A percentile compares a stretch with the other conserved stretches of the same genome.
Conservation (phyloP, 2,329 filamentous ascomycete species). For the Verticillium nubilum region DNA sequence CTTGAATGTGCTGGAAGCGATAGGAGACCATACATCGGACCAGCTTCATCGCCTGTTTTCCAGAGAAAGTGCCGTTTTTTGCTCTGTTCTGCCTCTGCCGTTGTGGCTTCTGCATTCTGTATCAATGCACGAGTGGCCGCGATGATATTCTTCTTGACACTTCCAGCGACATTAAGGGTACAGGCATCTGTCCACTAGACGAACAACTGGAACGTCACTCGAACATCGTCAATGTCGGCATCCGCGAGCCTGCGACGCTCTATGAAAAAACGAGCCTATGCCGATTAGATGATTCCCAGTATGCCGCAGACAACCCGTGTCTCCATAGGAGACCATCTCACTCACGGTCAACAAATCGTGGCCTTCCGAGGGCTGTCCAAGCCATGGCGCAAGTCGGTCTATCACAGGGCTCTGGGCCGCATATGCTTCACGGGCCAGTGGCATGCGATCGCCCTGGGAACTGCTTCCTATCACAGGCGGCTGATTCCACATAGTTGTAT, state of each 20-base stretch:
- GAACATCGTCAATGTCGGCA: neutral
- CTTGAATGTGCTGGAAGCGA: neutral
- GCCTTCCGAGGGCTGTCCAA: neutral
- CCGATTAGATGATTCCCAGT: neutral
- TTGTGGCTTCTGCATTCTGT: neutral
- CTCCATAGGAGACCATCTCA: neutral
- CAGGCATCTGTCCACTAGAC: neutral
- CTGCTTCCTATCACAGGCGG: no score
- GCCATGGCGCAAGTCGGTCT: neutral
- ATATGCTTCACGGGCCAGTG: neutral
- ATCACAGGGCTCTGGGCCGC: neutral
- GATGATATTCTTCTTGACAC: neutral
- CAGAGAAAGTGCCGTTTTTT: neutral
- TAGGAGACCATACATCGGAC: neutral
- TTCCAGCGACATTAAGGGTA: neutral
- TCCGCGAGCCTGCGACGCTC: neutral
- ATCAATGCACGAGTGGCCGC: neutral
- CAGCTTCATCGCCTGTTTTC: neutral
- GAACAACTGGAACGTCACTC: neutral
- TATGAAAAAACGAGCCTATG: neutral
- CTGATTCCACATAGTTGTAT: no score
- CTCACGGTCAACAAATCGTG: neutral
- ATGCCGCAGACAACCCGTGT: neutral
- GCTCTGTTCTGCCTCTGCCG: neutral
- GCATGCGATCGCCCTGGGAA: neutral